These are phyloP conservation scores for Phytophthora europaea DNA, from an alignment of 352 stramenopile genomes.

Conservation along the genomic window DNA sequence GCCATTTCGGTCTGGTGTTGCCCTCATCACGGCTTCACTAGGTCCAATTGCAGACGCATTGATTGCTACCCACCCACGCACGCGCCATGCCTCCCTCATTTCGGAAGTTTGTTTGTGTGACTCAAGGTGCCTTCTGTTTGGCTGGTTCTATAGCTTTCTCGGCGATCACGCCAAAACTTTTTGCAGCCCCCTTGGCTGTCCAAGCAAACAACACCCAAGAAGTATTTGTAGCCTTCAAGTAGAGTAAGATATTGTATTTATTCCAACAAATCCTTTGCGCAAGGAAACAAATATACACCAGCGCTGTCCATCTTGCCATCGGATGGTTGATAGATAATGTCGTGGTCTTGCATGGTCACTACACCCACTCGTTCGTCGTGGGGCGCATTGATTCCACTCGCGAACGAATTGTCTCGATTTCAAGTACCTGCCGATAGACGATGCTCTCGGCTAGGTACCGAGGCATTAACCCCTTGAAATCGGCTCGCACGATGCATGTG, in stretches of 20 bases:
- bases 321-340: constrained; percentile 43
- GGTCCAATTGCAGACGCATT: constrained; percentile 1
- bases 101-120: constrained; percentile 14
- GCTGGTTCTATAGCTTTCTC: background rate
- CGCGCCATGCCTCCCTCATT: constrained; percentile 34
- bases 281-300: constrained; percentile 37
- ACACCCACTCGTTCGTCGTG: constrained; percentile 40
- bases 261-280: constrained; percentile 29
- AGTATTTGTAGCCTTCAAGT: constrained; percentile 10
- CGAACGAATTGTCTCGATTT: constrained; percentile 61
- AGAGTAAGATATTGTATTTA: constrained; percentile 27
- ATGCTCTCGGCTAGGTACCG: constrained; percentile 81
- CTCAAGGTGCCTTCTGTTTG: constrained; percentile 22
- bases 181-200: background rate
- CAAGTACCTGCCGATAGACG: constrained; percentile 78
- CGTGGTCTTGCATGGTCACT: background rate
- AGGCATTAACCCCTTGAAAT: constrained; percentile 74
- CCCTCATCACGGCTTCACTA: constrained; percentile 58
- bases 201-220: background rate
- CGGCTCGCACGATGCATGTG: constrained; percentile 63
- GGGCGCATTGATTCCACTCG: constrained; percentile 50
- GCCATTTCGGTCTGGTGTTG: constrained; percentile 25
- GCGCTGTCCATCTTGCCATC: constrained; percentile 36
- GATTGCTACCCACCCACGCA: background rate
- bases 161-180: constrained; percentile 25